A percentile compares a stretch with the other conserved stretches of the same genome.
Evolutionary conservation across 2,329 filamentous ascomycete species (phyloP).

Genomic region (Epichloe gansuensis): DNA sequence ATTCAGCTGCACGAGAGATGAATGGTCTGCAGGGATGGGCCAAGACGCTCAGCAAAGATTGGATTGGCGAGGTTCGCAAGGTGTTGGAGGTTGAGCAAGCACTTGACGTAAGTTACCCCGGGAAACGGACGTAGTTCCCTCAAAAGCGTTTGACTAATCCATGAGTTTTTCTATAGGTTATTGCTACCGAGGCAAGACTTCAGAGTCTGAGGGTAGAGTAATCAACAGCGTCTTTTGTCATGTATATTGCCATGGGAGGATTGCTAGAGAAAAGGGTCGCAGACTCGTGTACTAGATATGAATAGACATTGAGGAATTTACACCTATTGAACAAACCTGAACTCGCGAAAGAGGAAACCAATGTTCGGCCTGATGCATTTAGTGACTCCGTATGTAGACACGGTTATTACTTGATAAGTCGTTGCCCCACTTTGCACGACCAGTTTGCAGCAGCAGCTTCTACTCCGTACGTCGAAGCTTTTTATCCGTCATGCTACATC

Average conservation of each 20-base stretch:
- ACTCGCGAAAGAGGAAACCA: no score
- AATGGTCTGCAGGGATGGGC: conserved; percentile 89
- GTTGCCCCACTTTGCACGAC: background rate
- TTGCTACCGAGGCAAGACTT: conserved; percentile 78
- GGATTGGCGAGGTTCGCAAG: conserved; percentile 81
- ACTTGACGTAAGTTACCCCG: conserved; percentile 61
- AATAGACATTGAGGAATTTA: conserved; percentile 18
- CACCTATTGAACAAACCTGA: background rate
- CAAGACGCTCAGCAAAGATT: conserved; percentile 87
- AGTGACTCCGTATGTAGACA: no score
- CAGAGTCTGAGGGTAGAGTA: conserved; percentile 80
- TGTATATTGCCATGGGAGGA: conserved; percentile 22
- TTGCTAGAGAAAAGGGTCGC: conserved; percentile 14
- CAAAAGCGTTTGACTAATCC: background rate
- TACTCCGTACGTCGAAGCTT: no score
- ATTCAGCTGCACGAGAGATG: conserved; percentile 88
- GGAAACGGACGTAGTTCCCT: background rate
- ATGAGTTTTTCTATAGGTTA: conserved; percentile 46
- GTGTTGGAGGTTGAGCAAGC: conserved; percentile 94
- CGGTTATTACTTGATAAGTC: background rate
- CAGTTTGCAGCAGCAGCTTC: background rate
- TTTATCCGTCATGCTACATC: no score
- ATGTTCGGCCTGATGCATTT: no score
- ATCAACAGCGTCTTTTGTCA: conserved; percentile 19
- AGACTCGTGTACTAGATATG: conserved; percentile 25